These are phyloP conservation scores for Boletus insuetus DNA, from an alignment of 768 basidiomycete genomes.

Conservation along the genomic window DNA sequence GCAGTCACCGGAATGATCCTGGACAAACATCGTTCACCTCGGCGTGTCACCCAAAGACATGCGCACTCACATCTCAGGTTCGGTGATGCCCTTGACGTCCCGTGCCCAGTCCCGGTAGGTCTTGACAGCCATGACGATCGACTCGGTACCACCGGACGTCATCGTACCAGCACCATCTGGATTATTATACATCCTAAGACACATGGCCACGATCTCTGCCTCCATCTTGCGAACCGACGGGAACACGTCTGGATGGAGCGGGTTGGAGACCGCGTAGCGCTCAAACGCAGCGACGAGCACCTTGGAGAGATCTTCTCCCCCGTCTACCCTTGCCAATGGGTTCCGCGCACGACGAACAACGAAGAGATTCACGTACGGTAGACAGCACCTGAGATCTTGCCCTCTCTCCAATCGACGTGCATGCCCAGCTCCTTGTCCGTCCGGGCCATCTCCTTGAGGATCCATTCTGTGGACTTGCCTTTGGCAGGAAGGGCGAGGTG, in stretches of 20 bases:
- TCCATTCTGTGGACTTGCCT: slow-evolving; percentile 70
- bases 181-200: slow-evolving; percentile 79
- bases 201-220: slow-evolving; percentile 89
- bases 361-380: slow-evolving; percentile 58
- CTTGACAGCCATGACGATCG: slow-evolving; percentile 94
- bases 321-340: slow-evolving; percentile 47
- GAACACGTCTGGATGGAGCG: slow-evolving; percentile 91
- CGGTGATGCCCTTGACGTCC: slow-evolving; percentile 79
- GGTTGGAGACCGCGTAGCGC: slow-evolving; percentile 83
- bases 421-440: slow-evolving; percentile 63
- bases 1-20: slow-evolving; percentile 84
- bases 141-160: slow-evolving; percentile 95
- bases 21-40: not conserved
- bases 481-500: slow-evolving; percentile 64
- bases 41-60: not conserved
- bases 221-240: slow-evolving; percentile 97
- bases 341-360: not conserved
- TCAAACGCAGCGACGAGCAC: slow-evolving; percentile 80
- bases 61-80: slow-evolving; percentile 82
- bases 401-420: slow-evolving; percentile 57
- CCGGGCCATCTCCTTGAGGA: slow-evolving; percentile 70
- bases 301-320: slow-evolving; percentile 75
- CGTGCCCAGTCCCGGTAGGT: slow-evolving; percentile 92
- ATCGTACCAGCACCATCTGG: slow-evolving; percentile 87
- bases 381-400: slow-evolving; percentile 81